Percentiles rank a stretch among this genome's conserved stretches.
Conservation (phyloP, 768 basidiomycete species). For the Mycena rebaudengoi region DNA sequence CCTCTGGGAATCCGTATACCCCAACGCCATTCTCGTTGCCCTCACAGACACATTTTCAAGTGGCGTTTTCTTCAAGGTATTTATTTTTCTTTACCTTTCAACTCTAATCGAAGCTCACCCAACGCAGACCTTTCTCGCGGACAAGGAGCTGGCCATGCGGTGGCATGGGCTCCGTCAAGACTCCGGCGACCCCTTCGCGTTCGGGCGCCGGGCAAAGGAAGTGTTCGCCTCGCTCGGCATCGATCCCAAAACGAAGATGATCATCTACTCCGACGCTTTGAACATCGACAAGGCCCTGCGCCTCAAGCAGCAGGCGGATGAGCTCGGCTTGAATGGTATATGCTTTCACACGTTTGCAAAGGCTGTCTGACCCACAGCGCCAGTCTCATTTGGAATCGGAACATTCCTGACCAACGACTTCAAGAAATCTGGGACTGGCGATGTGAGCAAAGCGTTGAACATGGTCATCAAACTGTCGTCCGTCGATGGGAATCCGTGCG, state of each 20-base stretch:
- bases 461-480: constrained; percentile 94
- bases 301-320: constrained; percentile 76
- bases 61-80: constrained; percentile 81
- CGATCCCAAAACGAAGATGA: constrained; percentile 66
- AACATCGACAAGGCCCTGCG: constrained; percentile 73
- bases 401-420: constrained; percentile 95
- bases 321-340: constrained; percentile 74
- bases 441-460: constrained; percentile 84
- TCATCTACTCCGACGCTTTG: constrained; percentile 89
- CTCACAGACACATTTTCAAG: constrained; percentile 97
- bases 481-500: constrained; percentile 77
- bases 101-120: constrained; percentile 10
- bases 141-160: constrained; percentile 66
- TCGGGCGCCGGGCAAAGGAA: constrained; percentile 75
- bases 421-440: constrained; percentile 50
- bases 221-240: constrained; percentile 78
- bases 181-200: constrained; percentile 89
- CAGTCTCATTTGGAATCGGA: constrained; percentile 93
- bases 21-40: constrained; percentile 69
- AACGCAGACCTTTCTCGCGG: constrained; percentile 69
- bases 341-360: neutral
- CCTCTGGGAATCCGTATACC: constrained; percentile 86
- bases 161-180: constrained; percentile 94
- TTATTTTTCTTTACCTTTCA: neutral
- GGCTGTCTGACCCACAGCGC: constrained; percentile 4